A percentile compares a stretch with the other conserved stretches of the same genome.
Conservation (phyloP, 2,329 filamentous ascomycete genomes). For the Monilinia laxa region DNA sequence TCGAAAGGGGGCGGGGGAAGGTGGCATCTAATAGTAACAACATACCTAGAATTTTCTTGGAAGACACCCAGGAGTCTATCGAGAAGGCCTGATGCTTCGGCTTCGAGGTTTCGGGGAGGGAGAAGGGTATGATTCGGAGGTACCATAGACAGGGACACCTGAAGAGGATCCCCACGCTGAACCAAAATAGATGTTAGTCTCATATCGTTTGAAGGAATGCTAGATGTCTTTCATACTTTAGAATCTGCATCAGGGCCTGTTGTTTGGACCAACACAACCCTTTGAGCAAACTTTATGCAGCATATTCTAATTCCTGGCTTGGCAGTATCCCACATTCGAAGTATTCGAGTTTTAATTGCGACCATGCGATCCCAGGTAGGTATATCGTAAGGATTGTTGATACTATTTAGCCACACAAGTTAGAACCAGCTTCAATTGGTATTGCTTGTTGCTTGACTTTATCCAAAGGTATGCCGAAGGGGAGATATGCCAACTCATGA, state of each 20-base stretch:
- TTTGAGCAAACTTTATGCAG: conserved; percentile 96
- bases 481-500: conserved; percentile 4
- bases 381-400: conserved; percentile 79
- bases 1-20: conserved; percentile 21
- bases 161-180: conserved; percentile 70
- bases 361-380: conserved; percentile 85
- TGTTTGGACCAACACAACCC: conserved; percentile 88
- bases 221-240: conserved; percentile 58
- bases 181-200: conserved; percentile 27
- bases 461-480: neutral
- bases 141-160: conserved; percentile 84
- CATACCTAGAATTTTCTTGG: conserved; percentile 82
- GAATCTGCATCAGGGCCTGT: conserved; percentile 78
- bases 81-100: conserved; percentile 85
- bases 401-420: conserved; percentile 53
- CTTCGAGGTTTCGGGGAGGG: conserved; percentile 78
- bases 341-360: conserved; percentile 83
- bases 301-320: conserved; percentile 78
- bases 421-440: conserved; percentile 30
- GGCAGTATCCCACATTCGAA: conserved; percentile 83
- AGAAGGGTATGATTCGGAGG: conserved; percentile 80
- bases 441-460: conserved; percentile 15
- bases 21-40: conserved; percentile 24
- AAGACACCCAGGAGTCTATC: conserved; percentile 84
- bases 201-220: neutral